phyloP scores from a whole-genome alignment of 1,139 yeast genomes.

The Sugiyamaella novakii region DNA sequence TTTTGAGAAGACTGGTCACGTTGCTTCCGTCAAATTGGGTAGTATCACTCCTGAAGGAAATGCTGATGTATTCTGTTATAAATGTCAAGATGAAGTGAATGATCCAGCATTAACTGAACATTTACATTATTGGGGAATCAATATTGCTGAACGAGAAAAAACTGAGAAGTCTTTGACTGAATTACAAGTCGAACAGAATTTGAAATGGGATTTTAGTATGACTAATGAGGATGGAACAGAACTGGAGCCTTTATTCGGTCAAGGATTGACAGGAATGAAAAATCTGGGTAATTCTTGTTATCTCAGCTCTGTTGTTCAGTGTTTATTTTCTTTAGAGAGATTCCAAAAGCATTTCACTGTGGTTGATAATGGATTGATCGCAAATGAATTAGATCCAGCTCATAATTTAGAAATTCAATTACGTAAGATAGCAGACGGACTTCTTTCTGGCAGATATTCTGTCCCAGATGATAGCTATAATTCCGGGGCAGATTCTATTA shows the following conservation, averaged over 20 bases:
- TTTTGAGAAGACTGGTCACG: constrained; percentile 58
- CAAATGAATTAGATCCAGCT: constrained; percentile 55
- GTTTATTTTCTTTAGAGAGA: constrained; percentile 54
- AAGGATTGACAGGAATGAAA: constrained; percentile 74
- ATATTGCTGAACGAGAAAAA: constrained; percentile 56
- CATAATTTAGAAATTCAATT: constrained; percentile 70
- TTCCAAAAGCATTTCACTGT: constrained; percentile 39
- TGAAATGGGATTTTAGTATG: constrained; percentile 90
- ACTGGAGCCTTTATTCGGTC: constrained; percentile 65
- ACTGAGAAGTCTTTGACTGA: constrained; percentile 89
- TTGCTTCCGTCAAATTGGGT: constrained; percentile 87
- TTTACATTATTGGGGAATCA: constrained; percentile 67
- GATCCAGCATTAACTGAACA: constrained; percentile 61
- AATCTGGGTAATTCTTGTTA: constrained; percentile 95
- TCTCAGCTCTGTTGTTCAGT: constrained; percentile 77
- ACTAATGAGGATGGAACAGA: constrained; percentile 70
- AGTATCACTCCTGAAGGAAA: constrained; percentile 69
- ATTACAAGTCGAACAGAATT: constrained; percentile 85
- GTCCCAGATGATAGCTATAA: constrained; percentile 43
- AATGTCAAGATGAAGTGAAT: constrained; percentile 84
- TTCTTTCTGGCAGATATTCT: constrained; percentile 73
- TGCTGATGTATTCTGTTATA: constrained; percentile 83
- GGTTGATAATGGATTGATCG: constrained; percentile 5
- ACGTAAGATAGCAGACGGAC: constrained; percentile 76
- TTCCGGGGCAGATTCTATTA: constrained; percentile 41